These are phyloP conservation scores for Diplodia scrobiculata DNA, from an alignment of 2,329 filamentous ascomycete genomes.

Conservation along the genomic window DNA sequence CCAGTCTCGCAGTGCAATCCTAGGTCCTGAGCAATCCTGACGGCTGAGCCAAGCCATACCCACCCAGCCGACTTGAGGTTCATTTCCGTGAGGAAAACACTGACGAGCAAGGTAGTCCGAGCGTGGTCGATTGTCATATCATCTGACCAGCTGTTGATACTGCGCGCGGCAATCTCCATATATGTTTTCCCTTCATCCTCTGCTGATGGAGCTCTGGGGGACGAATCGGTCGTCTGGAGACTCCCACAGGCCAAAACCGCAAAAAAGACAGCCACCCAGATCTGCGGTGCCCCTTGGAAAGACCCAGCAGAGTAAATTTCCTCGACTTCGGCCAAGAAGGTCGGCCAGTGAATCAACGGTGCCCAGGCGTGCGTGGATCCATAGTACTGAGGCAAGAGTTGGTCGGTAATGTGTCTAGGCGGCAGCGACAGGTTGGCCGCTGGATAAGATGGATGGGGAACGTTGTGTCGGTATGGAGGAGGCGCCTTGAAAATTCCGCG, in stretches of 20 bases:
- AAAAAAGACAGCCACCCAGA: slow-evolving; percentile 80
- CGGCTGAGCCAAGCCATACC: slow-evolving; percentile 79
- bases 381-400: slow-evolving; percentile 74
- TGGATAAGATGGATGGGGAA: slow-evolving; percentile 47
- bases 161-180: slow-evolving; percentile 68
- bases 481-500: slow-evolving; percentile 80
- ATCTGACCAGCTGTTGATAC: slow-evolving; percentile 81
- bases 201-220: slow-evolving; percentile 58
- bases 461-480: slow-evolving; percentile 63
- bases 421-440: slow-evolving; percentile 65
- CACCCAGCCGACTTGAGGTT: slow-evolving; percentile 84
- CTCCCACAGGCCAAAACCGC: slow-evolving; percentile 80
- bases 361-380: slow-evolving; percentile 75
- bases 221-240: slow-evolving; percentile 66
- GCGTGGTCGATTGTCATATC: slow-evolving; percentile 75
- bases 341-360: slow-evolving; percentile 86
- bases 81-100: slow-evolving; percentile 79
- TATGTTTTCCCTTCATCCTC: slow-evolving; percentile 63
- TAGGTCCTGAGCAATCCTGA: slow-evolving; percentile 79
- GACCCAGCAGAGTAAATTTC: slow-evolving; percentile 69
- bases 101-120: slow-evolving; percentile 69
- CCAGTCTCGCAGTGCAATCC: slow-evolving; percentile 76
- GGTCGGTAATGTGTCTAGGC: slow-evolving; percentile 67
- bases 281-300: slow-evolving; percentile 62
- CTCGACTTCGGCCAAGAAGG: slow-evolving; percentile 75